phyloP scores from a whole-genome alignment of 2,329 filamentous ascomycete genomes.

The Verticillium klebahnii region DNA sequence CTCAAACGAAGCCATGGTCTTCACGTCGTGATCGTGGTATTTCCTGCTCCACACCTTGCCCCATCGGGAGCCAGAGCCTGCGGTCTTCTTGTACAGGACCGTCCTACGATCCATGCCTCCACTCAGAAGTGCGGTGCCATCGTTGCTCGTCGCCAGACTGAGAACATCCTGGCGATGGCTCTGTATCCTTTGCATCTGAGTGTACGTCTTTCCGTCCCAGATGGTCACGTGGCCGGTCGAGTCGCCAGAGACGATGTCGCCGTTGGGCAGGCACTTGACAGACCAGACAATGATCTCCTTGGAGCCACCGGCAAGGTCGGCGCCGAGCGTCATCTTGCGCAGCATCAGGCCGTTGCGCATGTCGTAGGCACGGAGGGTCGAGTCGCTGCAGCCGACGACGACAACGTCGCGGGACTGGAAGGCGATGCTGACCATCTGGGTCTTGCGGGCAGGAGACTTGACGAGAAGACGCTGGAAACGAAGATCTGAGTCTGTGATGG shows the following conservation, averaged over 20 bases:
- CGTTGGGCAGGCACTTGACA: slow-evolving; percentile 80
- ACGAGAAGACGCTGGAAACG: slow-evolving; percentile 73
- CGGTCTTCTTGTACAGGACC: slow-evolving; percentile 69
- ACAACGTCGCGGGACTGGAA: slow-evolving; percentile 82
- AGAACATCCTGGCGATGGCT: slow-evolving; percentile 87
- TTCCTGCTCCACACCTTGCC: slow-evolving; percentile 78
- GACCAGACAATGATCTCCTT: slow-evolving; percentile 92
- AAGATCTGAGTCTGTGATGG: slow-evolving; percentile 78
- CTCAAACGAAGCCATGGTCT: slow-evolving; percentile 88
- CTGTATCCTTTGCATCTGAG: slow-evolving; percentile 78
- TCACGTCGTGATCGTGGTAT: slow-evolving; percentile 92
- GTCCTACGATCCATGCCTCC: slow-evolving; percentile 90
- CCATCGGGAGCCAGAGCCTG: slow-evolving; percentile 65
- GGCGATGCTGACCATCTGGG: slow-evolving; percentile 83
- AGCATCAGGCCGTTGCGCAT: slow-evolving; percentile 71
- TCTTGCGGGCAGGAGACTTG: slow-evolving; percentile 74
- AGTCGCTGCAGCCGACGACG: slow-evolving; percentile 92
- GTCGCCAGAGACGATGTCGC: slow-evolving; percentile 90
- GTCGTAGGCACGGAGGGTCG: slow-evolving; percentile 88
- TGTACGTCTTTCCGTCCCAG: slow-evolving; percentile 91
- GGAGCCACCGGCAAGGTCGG: slow-evolving; percentile 68
- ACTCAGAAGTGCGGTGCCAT: slow-evolving; percentile 79
- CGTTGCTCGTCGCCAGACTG: slow-evolving; percentile 75
- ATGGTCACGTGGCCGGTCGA: slow-evolving; percentile 91
- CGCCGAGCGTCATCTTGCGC: slow-evolving; percentile 80